A percentile compares a stretch with the other conserved stretches of the same genome.
phyloP scores from a whole-genome alignment of 768 basidiomycete genomes.

The Trametes sanguinea region DNA sequence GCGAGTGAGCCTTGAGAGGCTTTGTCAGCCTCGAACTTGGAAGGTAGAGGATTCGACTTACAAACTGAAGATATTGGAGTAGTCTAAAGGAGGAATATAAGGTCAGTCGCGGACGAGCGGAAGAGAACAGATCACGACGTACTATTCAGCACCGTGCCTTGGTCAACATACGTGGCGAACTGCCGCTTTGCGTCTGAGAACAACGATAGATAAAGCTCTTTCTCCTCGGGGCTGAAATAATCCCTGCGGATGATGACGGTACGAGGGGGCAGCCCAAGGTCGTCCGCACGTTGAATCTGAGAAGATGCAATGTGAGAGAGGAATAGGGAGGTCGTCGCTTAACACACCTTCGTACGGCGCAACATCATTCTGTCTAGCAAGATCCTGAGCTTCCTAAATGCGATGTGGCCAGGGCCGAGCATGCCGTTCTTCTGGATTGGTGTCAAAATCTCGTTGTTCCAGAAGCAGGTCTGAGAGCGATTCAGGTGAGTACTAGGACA shows the following conservation, averaged over 20 bases:
- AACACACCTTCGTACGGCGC: constrained; percentile 73
- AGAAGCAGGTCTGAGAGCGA: constrained; percentile 78
- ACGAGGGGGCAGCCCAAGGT: constrained; percentile 91
- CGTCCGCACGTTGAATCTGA: constrained; percentile 92
- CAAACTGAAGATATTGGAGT: constrained; percentile 88
- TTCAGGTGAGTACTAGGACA: neutral
- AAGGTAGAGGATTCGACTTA: constrained; percentile 36
- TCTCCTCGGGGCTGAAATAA: constrained; percentile 96
- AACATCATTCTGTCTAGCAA: constrained; percentile 96
- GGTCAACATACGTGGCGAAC: constrained; percentile 87
- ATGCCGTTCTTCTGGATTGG: constrained; percentile 94
- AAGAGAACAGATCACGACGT: constrained; percentile 33
- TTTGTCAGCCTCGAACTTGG: neutral
- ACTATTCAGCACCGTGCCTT: constrained; percentile 94
- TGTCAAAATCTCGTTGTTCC: constrained; percentile 95
- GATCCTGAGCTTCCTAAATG: constrained; percentile 91
- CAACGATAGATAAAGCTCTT: constrained; percentile 88
- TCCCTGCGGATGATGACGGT: constrained; percentile 87
- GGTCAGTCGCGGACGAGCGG: neutral
- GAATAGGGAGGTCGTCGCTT: neutral
- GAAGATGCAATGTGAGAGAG: constrained; percentile 12
- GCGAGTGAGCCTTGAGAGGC: constrained; percentile 69
- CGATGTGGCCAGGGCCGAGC: constrained; percentile 71
- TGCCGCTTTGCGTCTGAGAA: constrained; percentile 93
- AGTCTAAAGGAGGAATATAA: constrained; percentile 49